These are phyloP conservation scores for Hypomyces perniciosus DNA, from an alignment of 2,329 filamentous ascomycete genomes.

Conservation along the genomic window DNA sequence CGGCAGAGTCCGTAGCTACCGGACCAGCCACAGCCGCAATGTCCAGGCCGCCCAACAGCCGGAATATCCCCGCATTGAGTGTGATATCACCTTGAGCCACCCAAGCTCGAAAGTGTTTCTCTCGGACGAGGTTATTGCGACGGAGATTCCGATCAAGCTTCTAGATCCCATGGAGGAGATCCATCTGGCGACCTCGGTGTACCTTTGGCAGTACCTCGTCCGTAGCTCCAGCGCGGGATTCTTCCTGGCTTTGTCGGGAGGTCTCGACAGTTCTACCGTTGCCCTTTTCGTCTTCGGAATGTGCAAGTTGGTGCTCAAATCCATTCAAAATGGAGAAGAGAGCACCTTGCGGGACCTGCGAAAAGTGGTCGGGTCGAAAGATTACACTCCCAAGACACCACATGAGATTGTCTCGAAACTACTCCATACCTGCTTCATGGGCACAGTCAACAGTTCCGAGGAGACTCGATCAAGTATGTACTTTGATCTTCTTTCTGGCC, in stretches of 20 bases:
- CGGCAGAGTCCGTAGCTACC: constrained; percentile 55
- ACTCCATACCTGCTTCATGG: constrained; percentile 48
- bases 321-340: constrained; percentile 35
- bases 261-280: constrained; percentile 22
- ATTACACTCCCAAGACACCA: constrained; percentile 46
- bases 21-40: constrained; percentile 6
- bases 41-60: constrained; percentile 13
- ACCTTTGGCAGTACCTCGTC: constrained; percentile 52
- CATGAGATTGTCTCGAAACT: constrained; percentile 47
- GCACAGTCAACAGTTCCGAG: constrained; percentile 46
- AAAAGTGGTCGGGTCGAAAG: constrained; percentile 18
- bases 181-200: constrained; percentile 22
- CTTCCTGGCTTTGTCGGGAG: constrained; percentile 44
- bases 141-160: constrained; percentile 16
- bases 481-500: not conserved
- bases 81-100: not conserved
- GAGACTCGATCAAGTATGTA: not conserved
- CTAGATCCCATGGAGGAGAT: constrained; percentile 28
- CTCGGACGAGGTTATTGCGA: constrained; percentile 21
- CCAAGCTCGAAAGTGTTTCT: constrained; percentile 33
- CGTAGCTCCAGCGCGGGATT: constrained; percentile 45
- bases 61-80: constrained; percentile 14
- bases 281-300: constrained; percentile 37
- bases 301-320: constrained; percentile 49
- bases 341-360: constrained; percentile 22